Evolutionary conservation across 2,329 filamentous ascomycete species (phyloP), one percentile per base, ranked within the genome.

Genomic region (Tolypocladium paradoxum): DNA sequence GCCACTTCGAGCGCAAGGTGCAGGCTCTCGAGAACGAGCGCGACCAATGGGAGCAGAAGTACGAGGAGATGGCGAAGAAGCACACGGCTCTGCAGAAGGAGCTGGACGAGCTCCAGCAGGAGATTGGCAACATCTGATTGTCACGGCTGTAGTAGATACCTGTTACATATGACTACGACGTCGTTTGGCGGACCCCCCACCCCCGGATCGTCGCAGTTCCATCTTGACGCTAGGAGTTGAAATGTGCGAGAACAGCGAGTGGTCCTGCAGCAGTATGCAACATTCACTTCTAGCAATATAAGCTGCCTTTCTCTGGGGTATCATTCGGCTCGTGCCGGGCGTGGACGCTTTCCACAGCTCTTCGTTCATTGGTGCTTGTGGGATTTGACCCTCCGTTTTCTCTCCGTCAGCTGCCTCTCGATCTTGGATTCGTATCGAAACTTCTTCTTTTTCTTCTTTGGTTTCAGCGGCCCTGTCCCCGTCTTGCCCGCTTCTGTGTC

Each of bases 1-100:
- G 92, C 66, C 92, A 99, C 79, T 97, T 92, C 75, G 93, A 99
- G 79, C 93, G 93, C 76, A 97, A 97, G 81, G 93, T 97, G 64
- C 90, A 96, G 75, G 92, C 93, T 65, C 85, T 96, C 68, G 93
- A 99, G 77, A 79, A 83, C 68, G 83, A 91, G 71, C 87, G 89
- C 66, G 90, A 96, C 74, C 84, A 91, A 73, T 96, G 91, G 91
- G 93, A 97, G 79, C 71, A 80, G 73, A 97, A 99, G 80, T 97
- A 95, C 77, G 93, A 97, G 76, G 92, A 97, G 73, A 95, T 96
- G 87, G 73, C 85, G 64, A 87, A 91, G 83, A 95, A 96, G 77
- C 87, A 95, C 79, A 75, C 76, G 61, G 72, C 79, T 54, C 80
- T 90, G 64, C 85, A 95, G 81, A 92, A 92, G 80, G 90, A 96